Evolutionary conservation across 352 stramenopile species (phyloP).

Genomic region (Pythium apleroticum): DNA sequence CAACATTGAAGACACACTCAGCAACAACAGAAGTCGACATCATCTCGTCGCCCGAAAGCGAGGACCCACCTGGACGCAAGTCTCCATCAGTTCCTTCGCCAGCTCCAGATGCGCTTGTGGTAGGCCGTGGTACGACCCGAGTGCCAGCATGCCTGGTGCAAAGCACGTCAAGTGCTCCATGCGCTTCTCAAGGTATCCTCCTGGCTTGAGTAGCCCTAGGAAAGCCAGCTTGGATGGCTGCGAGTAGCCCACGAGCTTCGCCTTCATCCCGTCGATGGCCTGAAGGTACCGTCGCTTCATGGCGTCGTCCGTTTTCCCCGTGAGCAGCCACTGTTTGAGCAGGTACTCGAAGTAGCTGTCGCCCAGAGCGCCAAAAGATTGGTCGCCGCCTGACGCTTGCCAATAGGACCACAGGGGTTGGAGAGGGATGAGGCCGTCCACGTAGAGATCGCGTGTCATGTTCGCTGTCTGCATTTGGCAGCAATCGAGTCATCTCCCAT

Average conservation of each 20-base stretch:
- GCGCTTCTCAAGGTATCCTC: constrained; percentile 26
- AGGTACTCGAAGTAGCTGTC: constrained; percentile 82
- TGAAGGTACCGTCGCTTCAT: constrained; percentile 52
- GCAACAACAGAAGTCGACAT: no score
- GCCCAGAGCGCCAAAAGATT: constrained; percentile 54
- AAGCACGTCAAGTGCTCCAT: constrained; percentile 92
- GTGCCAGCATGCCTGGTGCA: constrained; percentile 74
- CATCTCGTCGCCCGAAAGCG: no score
- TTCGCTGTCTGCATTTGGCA: constrained; percentile 1
- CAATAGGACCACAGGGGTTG: constrained; percentile 22
- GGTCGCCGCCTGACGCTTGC: constrained; percentile 12
- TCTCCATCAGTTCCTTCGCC: constrained; percentile 68
- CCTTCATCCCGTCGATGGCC: constrained; percentile 49
- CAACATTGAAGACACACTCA: no score
- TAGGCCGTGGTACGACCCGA: constrained; percentile 63
- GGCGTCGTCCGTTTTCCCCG: constrained; percentile 42
- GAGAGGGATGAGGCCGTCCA: constrained; percentile 31
- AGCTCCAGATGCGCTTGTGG: constrained; percentile 53
- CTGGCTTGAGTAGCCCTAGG: constrained; percentile 35
- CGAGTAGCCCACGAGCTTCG: constrained; percentile 38
- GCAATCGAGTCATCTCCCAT: not conserved
- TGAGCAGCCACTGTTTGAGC: constrained; percentile 76
- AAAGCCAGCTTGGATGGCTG: constrained; percentile 42
- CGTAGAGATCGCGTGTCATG: constrained; percentile 21
- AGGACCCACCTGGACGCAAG: constrained; percentile 65